These are phyloP conservation scores for Cystofilobasidium capitatum DNA, from an alignment of 768 basidiomycete genomes.

Conservation along the genomic window DNA sequence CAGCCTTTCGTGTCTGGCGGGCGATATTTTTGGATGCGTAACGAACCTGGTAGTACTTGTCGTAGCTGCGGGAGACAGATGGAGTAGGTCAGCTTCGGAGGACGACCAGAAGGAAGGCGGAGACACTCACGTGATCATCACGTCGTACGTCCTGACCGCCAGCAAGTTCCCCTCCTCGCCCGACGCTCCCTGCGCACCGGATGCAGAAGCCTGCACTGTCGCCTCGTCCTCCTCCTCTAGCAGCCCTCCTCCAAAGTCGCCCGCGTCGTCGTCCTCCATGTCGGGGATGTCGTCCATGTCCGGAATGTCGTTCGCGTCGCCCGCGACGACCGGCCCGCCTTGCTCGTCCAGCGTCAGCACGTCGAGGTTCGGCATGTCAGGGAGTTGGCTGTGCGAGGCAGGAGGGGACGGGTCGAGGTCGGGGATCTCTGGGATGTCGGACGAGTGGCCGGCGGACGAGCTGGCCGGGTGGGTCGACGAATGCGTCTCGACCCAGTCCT, in stretches of 20 bases:
- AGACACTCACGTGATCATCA: slow-evolving; percentile 66
- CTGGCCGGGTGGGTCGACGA: slow-evolving; percentile 39
- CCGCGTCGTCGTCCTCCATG: slow-evolving; percentile 89
- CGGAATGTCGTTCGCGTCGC: slow-evolving; percentile 51
- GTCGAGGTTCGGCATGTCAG: slow-evolving; percentile 18
- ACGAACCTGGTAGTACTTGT: slow-evolving; percentile 99
- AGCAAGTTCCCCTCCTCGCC: slow-evolving; percentile 58
- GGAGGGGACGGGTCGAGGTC: slow-evolving; percentile 52
- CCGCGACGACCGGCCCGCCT: not conserved
- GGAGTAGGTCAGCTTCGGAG: not conserved
- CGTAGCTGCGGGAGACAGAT: slow-evolving; percentile 47
- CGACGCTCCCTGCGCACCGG: not conserved
- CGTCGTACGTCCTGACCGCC: slow-evolving; percentile 96
- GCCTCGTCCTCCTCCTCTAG: slow-evolving; percentile 81
- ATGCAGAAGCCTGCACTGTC: slow-evolving; percentile 41
- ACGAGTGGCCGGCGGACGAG: not conserved
- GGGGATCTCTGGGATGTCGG: slow-evolving; percentile 54
- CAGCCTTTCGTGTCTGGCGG: too few species aligned
- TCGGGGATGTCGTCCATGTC: slow-evolving; percentile 97
- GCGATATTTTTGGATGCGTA: too few species aligned
- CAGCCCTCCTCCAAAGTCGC: slow-evolving; percentile 41
- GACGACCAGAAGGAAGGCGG: not conserved
- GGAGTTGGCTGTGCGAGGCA: slow-evolving; percentile 6
- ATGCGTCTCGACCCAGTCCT: slow-evolving; percentile 99
- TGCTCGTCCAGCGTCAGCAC: slow-evolving; percentile 11